Conservation (phyloP, 2,329 filamentous ascomycete species). For the Calonectria crousiana region DNA sequence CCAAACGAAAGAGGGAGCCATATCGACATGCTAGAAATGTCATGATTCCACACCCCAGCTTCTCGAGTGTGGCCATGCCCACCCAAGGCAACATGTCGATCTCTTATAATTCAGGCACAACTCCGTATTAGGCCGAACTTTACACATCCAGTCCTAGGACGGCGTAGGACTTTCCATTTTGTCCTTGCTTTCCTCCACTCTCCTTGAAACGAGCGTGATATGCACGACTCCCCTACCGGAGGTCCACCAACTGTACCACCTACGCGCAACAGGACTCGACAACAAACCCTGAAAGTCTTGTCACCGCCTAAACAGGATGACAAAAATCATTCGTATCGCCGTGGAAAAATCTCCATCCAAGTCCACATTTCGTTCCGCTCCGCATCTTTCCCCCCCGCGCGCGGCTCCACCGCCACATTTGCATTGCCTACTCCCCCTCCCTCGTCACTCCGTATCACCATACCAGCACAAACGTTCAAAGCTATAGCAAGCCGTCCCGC, state of each 20-base stretch:
- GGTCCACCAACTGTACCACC: conserved; percentile 16
- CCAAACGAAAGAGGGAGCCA: neutral
- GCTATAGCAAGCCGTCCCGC: neutral
- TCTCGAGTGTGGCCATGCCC: neutral
- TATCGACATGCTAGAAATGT: neutral
- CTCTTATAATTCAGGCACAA: conserved; percentile 15
- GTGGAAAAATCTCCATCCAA: neutral
- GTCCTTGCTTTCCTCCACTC: conserved; percentile 13
- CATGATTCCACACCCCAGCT: conserved; percentile 18
- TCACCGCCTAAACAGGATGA: conserved; percentile 7
- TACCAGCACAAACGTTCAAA: neutral
- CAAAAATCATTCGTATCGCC: conserved; percentile 11
- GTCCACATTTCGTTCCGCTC: neutral
- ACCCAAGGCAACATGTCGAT: neutral
- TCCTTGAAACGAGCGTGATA: conserved; percentile 23
- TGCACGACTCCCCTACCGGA: conserved; percentile 14
- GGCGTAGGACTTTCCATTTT: conserved; percentile 23
- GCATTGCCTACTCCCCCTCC: neutral
- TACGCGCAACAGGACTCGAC: conserved; percentile 18
- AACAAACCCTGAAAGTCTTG: conserved; percentile 9
- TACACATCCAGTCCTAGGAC: conserved; percentile 12
- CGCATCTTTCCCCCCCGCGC: neutral
- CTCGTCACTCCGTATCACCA: neutral
- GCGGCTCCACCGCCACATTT: conserved; percentile 7
- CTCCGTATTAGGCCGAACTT: conserved; percentile 4